A percentile compares a stretch with the other conserved stretches of the same genome.
phyloP scores from a whole-genome alignment of 257 asterid genomes.

The Jasminum sambac region DNA sequence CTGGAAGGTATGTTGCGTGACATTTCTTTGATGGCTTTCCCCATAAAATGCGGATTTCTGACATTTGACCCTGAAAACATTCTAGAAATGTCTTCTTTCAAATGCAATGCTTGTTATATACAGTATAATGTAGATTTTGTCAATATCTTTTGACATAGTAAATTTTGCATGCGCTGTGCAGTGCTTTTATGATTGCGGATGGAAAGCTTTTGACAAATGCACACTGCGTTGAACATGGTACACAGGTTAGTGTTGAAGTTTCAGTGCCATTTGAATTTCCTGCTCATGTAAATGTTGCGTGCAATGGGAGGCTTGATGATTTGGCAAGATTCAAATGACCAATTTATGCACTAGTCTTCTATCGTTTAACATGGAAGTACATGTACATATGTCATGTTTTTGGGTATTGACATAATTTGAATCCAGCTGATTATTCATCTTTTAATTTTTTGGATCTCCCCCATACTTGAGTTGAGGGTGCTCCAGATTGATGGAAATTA shows the following conservation, averaged over 20 bases:
- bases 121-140: conserved; percentile 11
- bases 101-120: conserved; percentile 3
- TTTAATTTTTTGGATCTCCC: background rate
- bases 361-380: background rate
- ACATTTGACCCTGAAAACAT: conserved; percentile 12
- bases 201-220: conserved; percentile 96
- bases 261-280: conserved; percentile 12
- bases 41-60: conserved; percentile 16
- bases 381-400: background rate
- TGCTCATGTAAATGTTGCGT: conserved; percentile 9
- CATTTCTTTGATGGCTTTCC: conserved; percentile 12
- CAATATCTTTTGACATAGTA: background rate
- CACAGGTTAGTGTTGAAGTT: conserved; percentile 56
- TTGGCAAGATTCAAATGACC: conserved; percentile 10
- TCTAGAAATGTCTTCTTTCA: conserved; percentile 10
- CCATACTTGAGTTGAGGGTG: conserved; percentile 3
- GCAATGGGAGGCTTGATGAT: conserved; percentile 9
- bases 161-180: conserved; percentile 32
- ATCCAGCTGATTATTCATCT: background rate
- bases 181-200: conserved; percentile 93
- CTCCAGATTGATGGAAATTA: background rate
- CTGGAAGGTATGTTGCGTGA: conserved; percentile 76
- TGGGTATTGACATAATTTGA: conserved; percentile 3
- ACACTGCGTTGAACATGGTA: conserved; percentile 86
- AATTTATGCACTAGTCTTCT: conserved; percentile 14